phyloP scores from a whole-genome alignment of 179 eudicot genomes.

The Gypsophila paniculata region DNA sequence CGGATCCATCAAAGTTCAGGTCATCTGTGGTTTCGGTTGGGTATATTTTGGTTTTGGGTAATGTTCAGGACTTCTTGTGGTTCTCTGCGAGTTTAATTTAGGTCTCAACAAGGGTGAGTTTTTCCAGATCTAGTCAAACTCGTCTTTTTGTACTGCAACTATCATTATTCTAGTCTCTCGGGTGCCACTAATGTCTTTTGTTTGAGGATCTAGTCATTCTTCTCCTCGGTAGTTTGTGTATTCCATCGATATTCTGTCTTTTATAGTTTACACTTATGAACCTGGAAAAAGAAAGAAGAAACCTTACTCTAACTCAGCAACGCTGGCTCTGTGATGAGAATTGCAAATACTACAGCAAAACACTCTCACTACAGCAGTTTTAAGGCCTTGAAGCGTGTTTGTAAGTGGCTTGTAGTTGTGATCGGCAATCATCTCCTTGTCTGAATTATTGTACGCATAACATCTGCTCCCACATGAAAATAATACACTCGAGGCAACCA shows the following conservation, averaged over 20 bases:
- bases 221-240: too few species aligned
- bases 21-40: not conserved
- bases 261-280: too few species aligned
- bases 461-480: constrained; percentile 48
- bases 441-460: constrained; percentile 35
- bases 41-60: too few species aligned
- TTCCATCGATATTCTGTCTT: too few species aligned
- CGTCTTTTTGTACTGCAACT: not conserved
- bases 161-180: too few species aligned
- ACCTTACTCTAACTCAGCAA: constrained; percentile 71
- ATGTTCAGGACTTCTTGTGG: too few species aligned
- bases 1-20: too few species aligned
- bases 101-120: too few species aligned
- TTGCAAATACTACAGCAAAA: constrained; percentile 25
- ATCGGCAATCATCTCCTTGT: constrained; percentile 15
- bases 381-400: constrained; percentile 35
- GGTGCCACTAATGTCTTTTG: not conserved
- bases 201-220: not conserved
- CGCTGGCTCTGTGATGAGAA: constrained; percentile 25
- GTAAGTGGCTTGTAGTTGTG: constrained; percentile 20
- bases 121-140: not conserved
- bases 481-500: constrained; percentile 50
- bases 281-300: constrained; percentile 8
- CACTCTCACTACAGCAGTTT: constrained; percentile 31
- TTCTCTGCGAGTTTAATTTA: too few species aligned